Percentiles rank a stretch among this genome's conserved stretches.
Evolutionary conservation across 1,284 basidiomycete genomes (phyloP).

Genomic region (Cryptococcus hybrid): DNA sequence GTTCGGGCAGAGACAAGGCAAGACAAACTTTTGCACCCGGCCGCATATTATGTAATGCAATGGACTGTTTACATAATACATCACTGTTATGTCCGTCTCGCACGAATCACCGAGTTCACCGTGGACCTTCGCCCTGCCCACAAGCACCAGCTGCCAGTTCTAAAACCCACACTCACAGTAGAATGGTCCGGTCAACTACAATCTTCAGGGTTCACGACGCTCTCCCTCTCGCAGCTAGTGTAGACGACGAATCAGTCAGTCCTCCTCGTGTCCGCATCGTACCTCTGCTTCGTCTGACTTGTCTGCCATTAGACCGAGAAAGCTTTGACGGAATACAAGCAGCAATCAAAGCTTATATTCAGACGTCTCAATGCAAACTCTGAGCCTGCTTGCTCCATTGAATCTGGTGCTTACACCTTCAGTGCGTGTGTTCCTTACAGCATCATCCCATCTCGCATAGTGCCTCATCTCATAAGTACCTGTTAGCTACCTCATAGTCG

Average conservation of each 20-base stretch:
- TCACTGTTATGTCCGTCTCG: too few species aligned
- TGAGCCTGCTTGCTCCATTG: conserved; percentile 94
- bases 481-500: conserved; percentile 84
- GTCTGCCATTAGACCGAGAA: conserved; percentile 72
- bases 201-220: conserved; percentile 89
- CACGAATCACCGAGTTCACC: too few species aligned
- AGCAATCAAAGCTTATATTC: conserved; percentile 96
- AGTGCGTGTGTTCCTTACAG: conserved; percentile 57
- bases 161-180: background rate
- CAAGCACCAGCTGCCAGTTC: too few species aligned
- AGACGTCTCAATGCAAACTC: conserved; percentile 88
- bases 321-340: conserved; percentile 93
- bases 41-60: too few species aligned
- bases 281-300: background rate
- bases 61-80: too few species aligned
- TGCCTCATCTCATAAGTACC: background rate
- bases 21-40: too few species aligned
- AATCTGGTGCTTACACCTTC: conserved; percentile 92
- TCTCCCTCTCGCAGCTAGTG: conserved; percentile 86
- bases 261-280: background rate
- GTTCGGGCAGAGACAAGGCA: too few species aligned
- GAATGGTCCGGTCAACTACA: conserved; percentile 87
- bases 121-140: too few species aligned
- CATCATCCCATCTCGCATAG: background rate
- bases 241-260: conserved; percentile 88